These are phyloP conservation scores for Wilcoxina mikolae DNA, from an alignment of 495 filamentous ascomycete species.

Conservation along the genomic window DNA sequence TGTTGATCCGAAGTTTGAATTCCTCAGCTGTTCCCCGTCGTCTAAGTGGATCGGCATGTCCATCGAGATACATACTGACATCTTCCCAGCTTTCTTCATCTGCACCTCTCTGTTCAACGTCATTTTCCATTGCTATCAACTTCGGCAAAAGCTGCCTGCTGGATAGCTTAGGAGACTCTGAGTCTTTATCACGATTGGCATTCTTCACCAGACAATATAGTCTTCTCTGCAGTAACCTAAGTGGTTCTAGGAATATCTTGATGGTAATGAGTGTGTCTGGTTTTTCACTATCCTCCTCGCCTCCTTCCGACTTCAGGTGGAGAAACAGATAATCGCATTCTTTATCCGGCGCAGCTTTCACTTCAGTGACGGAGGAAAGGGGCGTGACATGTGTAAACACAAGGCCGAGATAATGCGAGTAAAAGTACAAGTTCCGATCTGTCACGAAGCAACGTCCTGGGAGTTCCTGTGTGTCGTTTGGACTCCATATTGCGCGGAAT, in stretches of 20 bases:
- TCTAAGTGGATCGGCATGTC: background rate
- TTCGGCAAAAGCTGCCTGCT: conserved; percentile 35
- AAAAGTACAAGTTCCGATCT: conserved; percentile 75
- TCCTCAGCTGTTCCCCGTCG: conserved; percentile 1
- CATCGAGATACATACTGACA: conserved; percentile 43
- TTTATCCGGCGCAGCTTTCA: conserved; percentile 73
- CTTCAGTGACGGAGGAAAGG: conserved; percentile 64
- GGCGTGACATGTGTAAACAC: conserved; percentile 63
- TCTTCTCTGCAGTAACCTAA: conserved; percentile 64
- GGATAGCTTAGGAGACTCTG: background rate
- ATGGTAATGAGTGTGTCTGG: conserved; percentile 47
- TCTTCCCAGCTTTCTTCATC: conserved; percentile 93
- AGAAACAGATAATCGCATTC: conserved; percentile 91
- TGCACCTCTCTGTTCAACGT: conserved; percentile 44
- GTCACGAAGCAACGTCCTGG: conserved; percentile 85
- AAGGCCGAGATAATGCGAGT: conserved; percentile 85
- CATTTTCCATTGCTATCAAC: conserved; percentile 46
- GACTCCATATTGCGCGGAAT: conserved; percentile 59
- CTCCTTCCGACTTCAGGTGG: conserved; percentile 48
- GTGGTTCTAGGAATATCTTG: conserved; percentile 82
- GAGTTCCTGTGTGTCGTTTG: conserved; percentile 63
- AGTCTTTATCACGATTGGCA: conserved; percentile 35
- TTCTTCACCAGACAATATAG: conserved; percentile 73
- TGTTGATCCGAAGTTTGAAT: conserved; percentile 5
- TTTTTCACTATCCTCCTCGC: conserved; percentile 37